Base-by-base conservation (phyloP, 306 rosid genomes). In the Vicia faba region DNA sequence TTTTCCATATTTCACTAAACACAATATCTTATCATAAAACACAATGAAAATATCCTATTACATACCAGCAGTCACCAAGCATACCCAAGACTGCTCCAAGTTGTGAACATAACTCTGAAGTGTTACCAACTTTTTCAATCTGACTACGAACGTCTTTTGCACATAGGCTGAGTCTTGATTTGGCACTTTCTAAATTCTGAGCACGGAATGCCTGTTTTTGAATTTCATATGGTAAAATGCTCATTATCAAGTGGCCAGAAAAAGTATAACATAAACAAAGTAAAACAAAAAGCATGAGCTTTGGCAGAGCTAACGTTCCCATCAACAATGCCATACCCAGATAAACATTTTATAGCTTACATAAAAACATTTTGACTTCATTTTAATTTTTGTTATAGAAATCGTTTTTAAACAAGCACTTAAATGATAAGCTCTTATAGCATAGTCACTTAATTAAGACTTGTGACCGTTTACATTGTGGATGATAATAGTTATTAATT, bases 31-130 rank as follows among this genome's bases (percentile, higher is more conserved):
- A 18, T 39, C 20, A 39, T 11, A 7, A 7, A 71, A 67, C 11
- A 49, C 39, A 68, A 14, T 2, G 29, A 19, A 38, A 23, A 59
- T 43, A 46, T 45, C 14, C 11, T 12, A 68, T 45, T 44, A 77
- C 96, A 33, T 28, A 90, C 99, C 99, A 80, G 93, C 99, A 93
- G 63, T 93, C 99, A 44, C 97, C 99, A 79, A 93, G 97, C 95
- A 90, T 93, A 43, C 99, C 99, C 66, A 93, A 84, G 69, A 90
- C 99, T 3, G 97, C 99, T 72, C 99, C 99, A 38, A 93, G 99
- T 82, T 93, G 99, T 53, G 99, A 90, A 79, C 96, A 89, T 66
- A 93, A 71, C 61, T 93, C 99, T 40, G 91, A 71, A n/a, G 88
- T 83, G 77, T 77, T 69, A 11, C 97, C 99, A 69, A 72, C 66